Conservation (phyloP, 1,284 basidiomycete species). For the Polyporus tsugae region DNA sequence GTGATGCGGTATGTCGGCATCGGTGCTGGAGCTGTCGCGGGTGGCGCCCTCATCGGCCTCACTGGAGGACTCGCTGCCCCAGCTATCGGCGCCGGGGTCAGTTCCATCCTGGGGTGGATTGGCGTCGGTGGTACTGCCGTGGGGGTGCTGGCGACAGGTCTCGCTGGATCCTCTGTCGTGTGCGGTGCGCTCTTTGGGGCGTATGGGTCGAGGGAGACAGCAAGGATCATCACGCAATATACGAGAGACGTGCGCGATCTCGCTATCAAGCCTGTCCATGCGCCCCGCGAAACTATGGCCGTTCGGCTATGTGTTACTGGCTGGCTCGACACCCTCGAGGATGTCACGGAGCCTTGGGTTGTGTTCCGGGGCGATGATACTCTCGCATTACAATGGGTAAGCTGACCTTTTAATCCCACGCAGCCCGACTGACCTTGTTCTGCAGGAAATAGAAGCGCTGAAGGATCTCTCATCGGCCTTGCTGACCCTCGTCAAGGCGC, state of each 20-base stretch:
- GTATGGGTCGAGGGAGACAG: conserved; percentile 60
- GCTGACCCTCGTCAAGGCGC: conserved; percentile 52
- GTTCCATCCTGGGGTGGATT: conserved; percentile 56
- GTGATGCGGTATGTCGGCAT: conserved; percentile 56
- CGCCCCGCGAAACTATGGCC: conserved; percentile 55
- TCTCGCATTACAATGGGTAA: conserved; percentile 66
- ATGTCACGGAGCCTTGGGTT: conserved; percentile 63
- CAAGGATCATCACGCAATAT: conserved; percentile 58
- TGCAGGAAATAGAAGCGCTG: conserved; percentile 64
- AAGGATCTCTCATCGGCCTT: conserved; percentile 59
- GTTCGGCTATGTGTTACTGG: conserved; percentile 65
- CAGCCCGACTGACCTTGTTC: neutral
- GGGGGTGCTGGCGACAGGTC: conserved; percentile 59
- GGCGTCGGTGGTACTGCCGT: conserved; percentile 63
- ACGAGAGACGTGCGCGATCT: conserved; percentile 64
- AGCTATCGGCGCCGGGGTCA: conserved; percentile 62
- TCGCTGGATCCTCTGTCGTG: conserved; percentile 63
- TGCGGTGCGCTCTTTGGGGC: conserved; percentile 66
- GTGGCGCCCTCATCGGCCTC: conserved; percentile 63
- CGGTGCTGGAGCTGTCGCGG: conserved; percentile 61
- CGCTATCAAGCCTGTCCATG: conserved; percentile 55
- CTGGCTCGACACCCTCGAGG: conserved; percentile 55
- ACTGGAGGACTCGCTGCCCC: conserved; percentile 67
- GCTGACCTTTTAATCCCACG: conserved; percentile 17
- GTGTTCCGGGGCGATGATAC: conserved; percentile 62